Evolutionary conservation across 495 filamentous ascomycete genomes (phyloP), one percentile per base, ranked within the genome.

Genomic region (Penicilliopsis zonata): DNA sequence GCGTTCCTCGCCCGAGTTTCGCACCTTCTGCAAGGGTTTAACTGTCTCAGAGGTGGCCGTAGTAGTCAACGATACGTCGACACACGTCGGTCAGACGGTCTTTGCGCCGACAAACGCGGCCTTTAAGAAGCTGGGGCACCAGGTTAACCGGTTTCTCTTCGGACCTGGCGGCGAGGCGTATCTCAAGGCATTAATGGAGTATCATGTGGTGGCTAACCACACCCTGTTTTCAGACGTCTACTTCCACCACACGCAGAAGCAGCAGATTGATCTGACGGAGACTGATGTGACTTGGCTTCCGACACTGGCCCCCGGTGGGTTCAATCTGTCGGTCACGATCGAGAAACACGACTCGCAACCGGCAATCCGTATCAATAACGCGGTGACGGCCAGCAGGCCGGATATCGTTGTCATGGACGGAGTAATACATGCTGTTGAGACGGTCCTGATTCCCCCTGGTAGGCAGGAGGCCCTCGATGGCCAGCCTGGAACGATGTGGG

Each of bases 101-200:
- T 86, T 90, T 44, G 76, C 77, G 1, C 86, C 86, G 0, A 71
- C 69, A 8, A 92, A 93, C 62, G 55, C 53, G 6, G 84, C 82
- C 29, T 93, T 84, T 60, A 45, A 63, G 43, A 69, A 74, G 38
- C 70, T 93, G 10, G 83, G 82, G 3, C 67, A 66, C 1, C 56
- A 48, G 34, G 67, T 74, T 29, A 88, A 84, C 42, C 80, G 70
- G 9, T 92, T 88, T 61, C 53, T 92, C 15, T 92, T 92, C 58
- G 74, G 71, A 41, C 52, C 64, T n/a, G 61, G 56, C 23, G 86
- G 86, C 1, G 55, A 59, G 35, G 68, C 73, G 40, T 87, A 78
- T 44, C 62, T 93, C n/a, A 69, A 65, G 36, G 78, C 79, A 1
- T 49, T 94, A 31, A 57, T 93, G 13, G 55, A 76, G 52, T 93